Evolutionary conservation across 805 yeast species (phyloP).

Genomic region (Candida takata): DNA sequence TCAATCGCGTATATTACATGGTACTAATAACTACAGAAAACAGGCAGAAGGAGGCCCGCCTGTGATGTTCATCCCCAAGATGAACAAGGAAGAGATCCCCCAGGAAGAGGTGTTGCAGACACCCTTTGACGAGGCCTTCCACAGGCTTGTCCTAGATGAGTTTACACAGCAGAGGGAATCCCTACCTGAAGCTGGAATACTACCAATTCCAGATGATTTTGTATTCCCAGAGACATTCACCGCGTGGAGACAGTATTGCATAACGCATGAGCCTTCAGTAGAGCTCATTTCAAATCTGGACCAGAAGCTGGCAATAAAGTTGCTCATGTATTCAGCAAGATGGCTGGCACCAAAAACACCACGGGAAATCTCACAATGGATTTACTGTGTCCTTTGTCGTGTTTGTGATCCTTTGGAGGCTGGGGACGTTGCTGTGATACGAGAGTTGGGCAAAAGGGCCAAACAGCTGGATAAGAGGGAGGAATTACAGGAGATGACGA

Average conservation of each 20-base stretch:
- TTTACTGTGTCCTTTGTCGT: slow-evolving; percentile 13
- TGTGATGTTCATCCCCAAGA: slow-evolving; percentile 5
- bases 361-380: slow-evolving; percentile 13
- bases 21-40: slow-evolving; percentile 3
- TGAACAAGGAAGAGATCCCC: slow-evolving; percentile 1
- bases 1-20: background rate
- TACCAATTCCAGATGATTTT: slow-evolving; percentile 13
- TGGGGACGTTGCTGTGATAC: slow-evolving; percentile 13
- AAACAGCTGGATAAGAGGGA: slow-evolving; percentile 6
- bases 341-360: slow-evolving; percentile 18
- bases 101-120: background rate
- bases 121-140: slow-evolving; percentile 1
- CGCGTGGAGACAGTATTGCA: slow-evolving; percentile 18
- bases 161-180: slow-evolving; percentile 5
- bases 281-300: slow-evolving; percentile 16
- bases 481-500: slow-evolving; percentile 6
- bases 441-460: slow-evolving; percentile 18
- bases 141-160: slow-evolving; percentile 2
- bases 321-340: slow-evolving; percentile 18
- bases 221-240: slow-evolving; percentile 21
- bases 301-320: slow-evolving; percentile 13
- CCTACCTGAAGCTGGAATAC: slow-evolving; percentile 10
- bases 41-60: slow-evolving; percentile 10
- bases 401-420: slow-evolving; percentile 13
- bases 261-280: slow-evolving; percentile 11